Base-by-base conservation (phyloP, 352 stramenopile genomes). In the Pythium guiyangense region DNA sequence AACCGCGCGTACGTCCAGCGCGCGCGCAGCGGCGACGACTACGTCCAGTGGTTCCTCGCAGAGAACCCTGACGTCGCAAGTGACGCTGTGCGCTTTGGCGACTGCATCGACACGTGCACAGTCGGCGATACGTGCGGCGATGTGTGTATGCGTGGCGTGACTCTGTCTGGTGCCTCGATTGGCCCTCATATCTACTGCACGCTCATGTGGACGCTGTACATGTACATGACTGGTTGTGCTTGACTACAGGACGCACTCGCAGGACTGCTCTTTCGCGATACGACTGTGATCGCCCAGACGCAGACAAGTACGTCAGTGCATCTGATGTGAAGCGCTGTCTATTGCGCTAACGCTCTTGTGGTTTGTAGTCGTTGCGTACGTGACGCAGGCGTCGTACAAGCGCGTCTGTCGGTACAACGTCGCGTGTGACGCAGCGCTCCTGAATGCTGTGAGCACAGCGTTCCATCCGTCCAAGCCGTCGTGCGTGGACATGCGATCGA, bases 361-460 rank as follows among this genome's bases (percentile, higher is more conserved):
- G 42, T 25, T 25, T 27, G 44, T 8, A 75, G 71, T 78, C 25
- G 49, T 74, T 3, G 64, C 63, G 10, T 78, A 58, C 22, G 49
- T 82, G 20, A 78, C 57, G 5, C 73, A 77, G 49, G 55, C 67
- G 6, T 67, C 76, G 17, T 82, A 71, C 49, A 70, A 66, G 45
- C 62, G 70, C 27, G 65, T 70, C 0, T 49, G 58, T 4, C 67
- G 70, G 11, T 84, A 74, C 55, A 70, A 77, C 26, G 47, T 82
- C 8, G 49, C 66, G 45, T 70, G 52, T 14, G 62, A 69, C 44
- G n/a, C 39, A 2, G 29, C 57, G 25, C 20, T 77, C 5, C n/a
- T 77, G 4, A 57, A 61, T 18, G 50, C 44, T 6, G 59, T 74
- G 25, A 49, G 50, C 20, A 47, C 59, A 17, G 67, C 64, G 18